A percentile compares a stretch with the other conserved stretches of the same genome.
These are phyloP conservation scores for Mrakia frigida DNA, from an alignment of 768 basidiomycete species.

Conservation along the genomic window DNA sequence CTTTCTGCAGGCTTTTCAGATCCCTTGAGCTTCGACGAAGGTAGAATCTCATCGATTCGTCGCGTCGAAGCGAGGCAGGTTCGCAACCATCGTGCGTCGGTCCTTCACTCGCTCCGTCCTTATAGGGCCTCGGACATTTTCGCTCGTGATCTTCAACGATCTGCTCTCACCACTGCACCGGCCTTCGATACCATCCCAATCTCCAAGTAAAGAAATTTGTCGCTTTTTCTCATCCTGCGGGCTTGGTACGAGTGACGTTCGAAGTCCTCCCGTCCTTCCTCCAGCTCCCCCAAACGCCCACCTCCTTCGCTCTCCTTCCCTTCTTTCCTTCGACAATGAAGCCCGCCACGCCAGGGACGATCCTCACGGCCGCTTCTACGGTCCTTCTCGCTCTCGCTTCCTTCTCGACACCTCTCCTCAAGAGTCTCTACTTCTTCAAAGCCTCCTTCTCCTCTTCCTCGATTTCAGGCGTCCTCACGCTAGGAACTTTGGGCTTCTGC, in stretches of 20 bases:
- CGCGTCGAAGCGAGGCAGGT: too few relatives aligned
- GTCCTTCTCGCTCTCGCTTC: conserved; percentile 75
- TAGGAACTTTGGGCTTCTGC: conserved; percentile 91
- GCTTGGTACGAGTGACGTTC: background rate
- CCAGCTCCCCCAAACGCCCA: too few relatives aligned
- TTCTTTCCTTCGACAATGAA: background rate
- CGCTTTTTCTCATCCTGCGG: background rate
- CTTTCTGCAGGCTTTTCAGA: too few relatives aligned
- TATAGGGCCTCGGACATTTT: too few relatives aligned
- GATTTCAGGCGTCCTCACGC: conserved; percentile 46
- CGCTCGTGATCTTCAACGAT: too few relatives aligned
- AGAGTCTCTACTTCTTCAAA: conserved; percentile 77
- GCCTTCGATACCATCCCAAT: too few relatives aligned
- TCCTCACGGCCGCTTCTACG: conserved; percentile 74
- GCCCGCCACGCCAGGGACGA: conserved; percentile 75
- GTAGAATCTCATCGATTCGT: too few relatives aligned
- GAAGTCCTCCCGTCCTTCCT: background rate
- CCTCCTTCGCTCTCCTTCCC: background rate
- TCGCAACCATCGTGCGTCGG: too few relatives aligned
- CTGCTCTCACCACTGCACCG: too few relatives aligned
- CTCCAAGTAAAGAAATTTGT: background rate
- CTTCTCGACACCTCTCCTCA: conserved; percentile 85
- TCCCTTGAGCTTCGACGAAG: too few relatives aligned
- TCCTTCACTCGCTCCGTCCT: too few relatives aligned
- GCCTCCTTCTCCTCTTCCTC: conserved; percentile 37